A percentile compares a stretch with the other conserved stretches of the same genome.
These are phyloP conservation scores for Lepiota subincarnata DNA, from an alignment of 768 basidiomycete genomes.

Conservation along the genomic window DNA sequence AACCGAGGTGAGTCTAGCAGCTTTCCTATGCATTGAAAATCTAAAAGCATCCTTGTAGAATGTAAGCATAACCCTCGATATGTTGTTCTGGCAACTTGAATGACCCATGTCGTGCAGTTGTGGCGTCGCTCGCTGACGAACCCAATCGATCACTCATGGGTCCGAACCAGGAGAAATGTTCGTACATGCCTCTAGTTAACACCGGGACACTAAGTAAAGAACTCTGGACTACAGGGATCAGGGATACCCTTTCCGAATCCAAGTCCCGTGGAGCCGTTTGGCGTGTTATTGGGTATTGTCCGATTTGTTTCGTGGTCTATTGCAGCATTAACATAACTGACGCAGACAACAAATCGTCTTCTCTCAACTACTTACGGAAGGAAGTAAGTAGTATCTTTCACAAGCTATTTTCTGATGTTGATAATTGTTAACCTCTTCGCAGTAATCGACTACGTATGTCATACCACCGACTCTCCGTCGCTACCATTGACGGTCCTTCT, in stretches of 20 bases:
- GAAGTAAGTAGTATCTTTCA: not conserved
- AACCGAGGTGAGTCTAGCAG: slow-evolving; percentile 40
- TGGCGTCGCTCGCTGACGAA: slow-evolving; percentile 4
- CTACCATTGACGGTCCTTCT: not conserved
- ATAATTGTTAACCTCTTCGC: no score
- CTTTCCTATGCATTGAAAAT: not conserved
- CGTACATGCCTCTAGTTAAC: not conserved
- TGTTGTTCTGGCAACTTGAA: not conserved
- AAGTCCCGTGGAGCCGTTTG: slow-evolving; percentile 45
- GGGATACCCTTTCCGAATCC: slow-evolving; percentile 39
- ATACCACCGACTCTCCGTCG: not conserved
- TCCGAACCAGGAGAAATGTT: slow-evolving; percentile 49
- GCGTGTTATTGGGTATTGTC: slow-evolving; percentile 47
- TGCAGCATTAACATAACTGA: not conserved
- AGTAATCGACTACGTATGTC: slow-evolving; percentile 4
- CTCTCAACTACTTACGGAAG: slow-evolving; percentile 32
- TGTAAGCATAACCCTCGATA: slow-evolving; percentile 5
- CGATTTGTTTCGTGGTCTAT: not conserved
- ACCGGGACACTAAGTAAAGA: not conserved
- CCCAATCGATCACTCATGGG: slow-evolving; percentile 53
- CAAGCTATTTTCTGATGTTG: not conserved
- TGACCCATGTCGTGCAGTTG: not conserved
- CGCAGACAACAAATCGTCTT: slow-evolving; percentile 55
- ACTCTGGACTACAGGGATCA: slow-evolving; percentile 34
- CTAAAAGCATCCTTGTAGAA: slow-evolving; percentile 6